Percentiles rank a stretch among this genome's conserved stretches.
Conservation (phyloP, 768 basidiomycete species). For the Mycena albidolilacea region DNA sequence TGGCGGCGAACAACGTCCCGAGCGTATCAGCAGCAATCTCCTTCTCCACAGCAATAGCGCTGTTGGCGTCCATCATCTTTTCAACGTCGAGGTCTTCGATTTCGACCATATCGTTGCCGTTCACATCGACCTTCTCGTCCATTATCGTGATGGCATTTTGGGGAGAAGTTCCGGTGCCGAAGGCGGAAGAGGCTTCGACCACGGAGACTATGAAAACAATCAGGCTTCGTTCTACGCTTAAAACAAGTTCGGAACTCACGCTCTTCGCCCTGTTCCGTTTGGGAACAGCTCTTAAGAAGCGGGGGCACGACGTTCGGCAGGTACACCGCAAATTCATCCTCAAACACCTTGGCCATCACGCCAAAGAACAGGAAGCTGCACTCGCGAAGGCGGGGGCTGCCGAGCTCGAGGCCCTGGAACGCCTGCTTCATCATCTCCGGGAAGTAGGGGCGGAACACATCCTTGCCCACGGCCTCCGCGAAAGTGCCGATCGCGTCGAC, state of each 20-base stretch:
- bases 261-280: conserved; percentile 85
- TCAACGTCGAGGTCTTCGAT: conserved; percentile 87
- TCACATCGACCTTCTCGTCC: conserved; percentile 64
- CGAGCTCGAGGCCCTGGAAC: conserved; percentile 90
- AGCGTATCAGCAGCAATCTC: conserved; percentile 98
- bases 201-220: conserved; percentile 59
- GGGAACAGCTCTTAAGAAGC: conserved; percentile 85
- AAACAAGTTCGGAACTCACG: conserved; percentile 53
- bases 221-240: background rate
- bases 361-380: conserved; percentile 99
- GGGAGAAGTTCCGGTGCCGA: conserved; percentile 82
- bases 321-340: conserved; percentile 92
- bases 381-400: conserved; percentile 90
- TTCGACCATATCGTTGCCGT: conserved; percentile 73
- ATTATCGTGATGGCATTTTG: conserved; percentile 77
- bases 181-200: conserved; percentile 70
- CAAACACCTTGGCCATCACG: conserved; percentile 98
- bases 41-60: conserved; percentile 98
- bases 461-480: conserved; percentile 95
- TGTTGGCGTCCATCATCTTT: conserved; percentile 93
- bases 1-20: conserved; percentile 89
- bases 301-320: conserved; percentile 89
- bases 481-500: conserved; percentile 99
- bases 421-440: conserved; percentile 96
- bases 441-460: conserved; percentile 96